Base-by-base conservation (phyloP, 768 basidiomycete genomes). In the Clathrus columnatus region DNA sequence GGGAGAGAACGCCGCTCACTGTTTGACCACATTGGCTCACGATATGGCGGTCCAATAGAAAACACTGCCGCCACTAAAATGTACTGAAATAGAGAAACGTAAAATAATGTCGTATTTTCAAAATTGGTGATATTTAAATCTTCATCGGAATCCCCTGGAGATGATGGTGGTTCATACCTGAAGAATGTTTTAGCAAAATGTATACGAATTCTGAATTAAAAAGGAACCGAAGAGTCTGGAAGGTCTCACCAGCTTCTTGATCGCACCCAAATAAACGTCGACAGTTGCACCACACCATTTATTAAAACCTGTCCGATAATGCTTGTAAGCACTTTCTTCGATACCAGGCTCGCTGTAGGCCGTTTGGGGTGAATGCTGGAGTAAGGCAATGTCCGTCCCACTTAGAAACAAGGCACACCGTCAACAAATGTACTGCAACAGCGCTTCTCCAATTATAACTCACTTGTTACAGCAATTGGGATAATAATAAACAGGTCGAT, bases 401-500 rank as follows among this genome's bases (percentile, higher is more conserved):
- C 94, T 98, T 66, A 14, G 48, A 53, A 21, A 14, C 1, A 24
- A 36, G 36, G n/a, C 21, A 6, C n/a, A 20, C 7, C 2, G 47
- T 59, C 46, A 58, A 48, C 18, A 50, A 49, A 8, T 7, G 10
- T 2, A 4, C 18, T 4, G 24, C n/a, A n/a, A n/a, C n/a, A 8
- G 5, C 8, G 24, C 18, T 8, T 21, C 47, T 24, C 27, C 21
- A n/a, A 23, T 7, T 27, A 56, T 1, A 5, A 71, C 93, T 72
- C 67, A 98, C 94, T 99, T 43, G 93, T 84, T 57, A 99, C 85
- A 41, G 96, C 96, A 48, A 98, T 80, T 1, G 96, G 96, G 47
- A 98, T 91, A 65, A 98, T 99, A 70, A 99, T 90, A 70, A 95
- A 92, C 30, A 99, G 76, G 69, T 99, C 96, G 60, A 99, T 97